These are phyloP conservation scores for Colletotrichum sp. DNA, from an alignment of 2,329 filamentous ascomycete genomes.

Conservation along the genomic window DNA sequence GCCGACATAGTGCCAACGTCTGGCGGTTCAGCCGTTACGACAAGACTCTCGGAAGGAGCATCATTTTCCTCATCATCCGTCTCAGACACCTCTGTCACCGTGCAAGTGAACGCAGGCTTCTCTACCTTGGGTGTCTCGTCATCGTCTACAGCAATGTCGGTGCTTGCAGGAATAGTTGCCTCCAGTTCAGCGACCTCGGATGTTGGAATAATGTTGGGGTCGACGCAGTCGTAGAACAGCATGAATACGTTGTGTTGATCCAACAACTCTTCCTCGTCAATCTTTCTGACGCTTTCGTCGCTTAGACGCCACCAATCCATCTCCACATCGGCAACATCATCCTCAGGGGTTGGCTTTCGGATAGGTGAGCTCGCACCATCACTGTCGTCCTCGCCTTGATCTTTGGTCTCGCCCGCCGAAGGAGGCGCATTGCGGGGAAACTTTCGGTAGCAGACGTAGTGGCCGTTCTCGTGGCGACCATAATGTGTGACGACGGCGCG, in stretches of 20 bases:
- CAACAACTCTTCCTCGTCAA: slow-evolving; percentile 75
- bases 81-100: slow-evolving; percentile 3
- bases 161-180: background rate
- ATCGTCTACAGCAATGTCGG: background rate
- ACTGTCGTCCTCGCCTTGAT: slow-evolving; percentile 29
- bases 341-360: slow-evolving; percentile 16
- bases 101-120: slow-evolving; percentile 13
- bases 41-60: background rate
- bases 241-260: slow-evolving; percentile 88
- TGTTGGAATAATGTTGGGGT: slow-evolving; percentile 52
- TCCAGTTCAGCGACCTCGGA: slow-evolving; percentile 25
- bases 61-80: background rate
- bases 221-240: slow-evolving; percentile 89
- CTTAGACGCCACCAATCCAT: slow-evolving; percentile 89
- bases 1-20: background rate
- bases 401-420: slow-evolving; percentile 24
- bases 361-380: slow-evolving; percentile 21
- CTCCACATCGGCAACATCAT: slow-evolving; percentile 30
- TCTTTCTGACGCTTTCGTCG: slow-evolving; percentile 81
- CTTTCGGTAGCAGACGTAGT: slow-evolving; percentile 91
- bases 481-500: slow-evolving; percentile 87
- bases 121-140: slow-evolving; percentile 11
- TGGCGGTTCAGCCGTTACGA: background rate
- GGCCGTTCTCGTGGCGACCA: slow-evolving; percentile 91
- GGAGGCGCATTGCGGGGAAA: slow-evolving; percentile 49